These are phyloP conservation scores for Botrytis deweyae DNA, from an alignment of 2,329 filamentous ascomycete species.

Conservation along the genomic window DNA sequence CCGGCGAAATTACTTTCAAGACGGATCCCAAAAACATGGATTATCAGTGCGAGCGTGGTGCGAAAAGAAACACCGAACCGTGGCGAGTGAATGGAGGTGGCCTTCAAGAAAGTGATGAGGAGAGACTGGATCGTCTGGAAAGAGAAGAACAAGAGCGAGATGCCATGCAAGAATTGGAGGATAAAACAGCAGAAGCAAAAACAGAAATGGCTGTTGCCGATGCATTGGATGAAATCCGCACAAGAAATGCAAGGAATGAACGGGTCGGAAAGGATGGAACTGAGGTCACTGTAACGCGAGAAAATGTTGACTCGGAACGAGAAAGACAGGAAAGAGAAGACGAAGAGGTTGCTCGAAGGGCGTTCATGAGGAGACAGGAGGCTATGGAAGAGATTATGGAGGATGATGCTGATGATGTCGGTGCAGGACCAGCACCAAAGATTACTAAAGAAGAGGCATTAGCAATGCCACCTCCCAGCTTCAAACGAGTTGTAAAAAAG, in stretches of 20 bases:
- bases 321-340: slow-evolving; percentile 75
- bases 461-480: slow-evolving; percentile 60
- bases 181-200: slow-evolving; percentile 89
- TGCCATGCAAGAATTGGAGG: slow-evolving; percentile 92
- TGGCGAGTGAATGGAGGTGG: slow-evolving; percentile 64
- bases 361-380: slow-evolving; percentile 58
- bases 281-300: slow-evolving; percentile 55
- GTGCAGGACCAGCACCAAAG: slow-evolving; percentile 37
- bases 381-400: slow-evolving; percentile 40
- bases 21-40: slow-evolving; percentile 96
- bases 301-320: slow-evolving; percentile 58
- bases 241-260: slow-evolving; percentile 84
- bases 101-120: slow-evolving; percentile 78
- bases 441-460: slow-evolving; percentile 41
- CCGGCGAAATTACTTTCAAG: slow-evolving; percentile 83
- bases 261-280: slow-evolving; percentile 68
- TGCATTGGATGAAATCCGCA: slow-evolving; percentile 90
- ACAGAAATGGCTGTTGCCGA: slow-evolving; percentile 96
- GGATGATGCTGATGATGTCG: slow-evolving; percentile 37
- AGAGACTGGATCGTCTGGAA: slow-evolving; percentile 81
- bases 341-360: slow-evolving; percentile 73
- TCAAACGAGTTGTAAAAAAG: slow-evolving; percentile 76
- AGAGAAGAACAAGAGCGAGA: slow-evolving; percentile 77
- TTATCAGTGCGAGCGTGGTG: slow-evolving; percentile 75
- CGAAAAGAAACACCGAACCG: slow-evolving; percentile 89